These are phyloP conservation scores for Schoenoplectus tabernaemontani DNA, from an alignment of 202 grass and related monocot genomes.

Conservation along the genomic window DNA sequence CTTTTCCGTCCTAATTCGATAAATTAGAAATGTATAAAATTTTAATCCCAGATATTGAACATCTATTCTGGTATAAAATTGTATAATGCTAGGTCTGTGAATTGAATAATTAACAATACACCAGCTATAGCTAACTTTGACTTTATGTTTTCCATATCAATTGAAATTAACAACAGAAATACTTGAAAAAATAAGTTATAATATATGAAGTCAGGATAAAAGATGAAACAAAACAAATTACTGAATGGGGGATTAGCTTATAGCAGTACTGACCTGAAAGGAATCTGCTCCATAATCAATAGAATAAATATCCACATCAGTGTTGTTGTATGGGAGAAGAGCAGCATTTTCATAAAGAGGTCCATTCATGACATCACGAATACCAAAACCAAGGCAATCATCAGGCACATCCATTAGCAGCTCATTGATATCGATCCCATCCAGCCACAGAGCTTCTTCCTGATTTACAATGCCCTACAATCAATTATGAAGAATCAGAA, in stretches of 20 bases:
- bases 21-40: background rate
- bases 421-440: background rate
- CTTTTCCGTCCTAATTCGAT: background rate
- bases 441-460: background rate
- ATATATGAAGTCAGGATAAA: background rate
- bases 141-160: background rate
- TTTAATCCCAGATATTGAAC: background rate
- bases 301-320: constrained; percentile 47
- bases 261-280: constrained; percentile 23
- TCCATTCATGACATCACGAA: background rate
- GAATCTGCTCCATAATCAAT: constrained; percentile 42
- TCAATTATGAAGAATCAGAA: background rate
- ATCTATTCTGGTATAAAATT: background rate
- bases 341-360: constrained; percentile 35
- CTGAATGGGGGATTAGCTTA: background rate
- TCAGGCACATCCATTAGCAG: constrained; percentile 5
- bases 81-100: background rate
- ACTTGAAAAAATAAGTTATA: background rate
- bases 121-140: background rate
- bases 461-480: background rate
- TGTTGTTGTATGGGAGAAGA: constrained; percentile 38
- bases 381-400: background rate
- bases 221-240: background rate
- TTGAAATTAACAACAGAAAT: background rate
- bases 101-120: background rate